phyloP scores from a whole-genome alignment of 768 basidiomycete genomes.

The Pleurotus tuoliensis region DNA sequence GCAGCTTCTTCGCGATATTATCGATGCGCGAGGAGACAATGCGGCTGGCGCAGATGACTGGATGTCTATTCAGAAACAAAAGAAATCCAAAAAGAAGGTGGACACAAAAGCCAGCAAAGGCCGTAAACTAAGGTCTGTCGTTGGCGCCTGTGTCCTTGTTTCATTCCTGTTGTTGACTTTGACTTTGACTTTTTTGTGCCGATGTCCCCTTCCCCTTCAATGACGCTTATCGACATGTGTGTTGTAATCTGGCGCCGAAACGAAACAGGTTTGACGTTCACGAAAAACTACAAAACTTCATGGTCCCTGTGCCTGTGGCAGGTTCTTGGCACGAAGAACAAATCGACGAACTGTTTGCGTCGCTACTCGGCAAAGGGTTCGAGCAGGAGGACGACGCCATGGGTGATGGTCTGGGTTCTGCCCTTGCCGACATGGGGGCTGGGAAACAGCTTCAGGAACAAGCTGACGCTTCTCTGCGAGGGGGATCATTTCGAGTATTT shows the following conservation, averaged over 20 bases:
- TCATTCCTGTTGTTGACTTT: background rate
- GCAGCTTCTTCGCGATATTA: constrained; percentile 85
- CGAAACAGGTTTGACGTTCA: constrained; percentile 78
- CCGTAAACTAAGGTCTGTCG: constrained; percentile 74
- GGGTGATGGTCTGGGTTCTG: too few species aligned
- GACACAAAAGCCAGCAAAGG: constrained; percentile 97
- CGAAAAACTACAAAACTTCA: constrained; percentile 95
- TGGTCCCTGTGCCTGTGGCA: constrained; percentile 75
- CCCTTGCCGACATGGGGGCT: constrained; percentile 16
- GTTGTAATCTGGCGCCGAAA: background rate
- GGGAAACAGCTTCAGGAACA: constrained; percentile 24
- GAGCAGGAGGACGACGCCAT: constrained; percentile 22
- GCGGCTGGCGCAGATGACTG: constrained; percentile 50
- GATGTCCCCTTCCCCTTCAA: background rate
- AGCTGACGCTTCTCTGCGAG: constrained; percentile 28
- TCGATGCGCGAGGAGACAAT: constrained; percentile 58
- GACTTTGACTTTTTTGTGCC: background rate
- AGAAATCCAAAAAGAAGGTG: constrained; percentile 80
- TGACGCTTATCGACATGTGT: constrained; percentile 4
- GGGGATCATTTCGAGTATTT: constrained; percentile 53
- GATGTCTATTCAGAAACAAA: constrained; percentile 61
- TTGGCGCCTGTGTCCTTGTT: background rate
- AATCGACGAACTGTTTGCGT: constrained; percentile 90
- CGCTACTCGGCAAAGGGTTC: constrained; percentile 76
- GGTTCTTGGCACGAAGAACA: constrained; percentile 94